Evolutionary conservation across 2,329 filamentous ascomycete species (phyloP).

Genomic region (Zasmidium citrigriseum): DNA sequence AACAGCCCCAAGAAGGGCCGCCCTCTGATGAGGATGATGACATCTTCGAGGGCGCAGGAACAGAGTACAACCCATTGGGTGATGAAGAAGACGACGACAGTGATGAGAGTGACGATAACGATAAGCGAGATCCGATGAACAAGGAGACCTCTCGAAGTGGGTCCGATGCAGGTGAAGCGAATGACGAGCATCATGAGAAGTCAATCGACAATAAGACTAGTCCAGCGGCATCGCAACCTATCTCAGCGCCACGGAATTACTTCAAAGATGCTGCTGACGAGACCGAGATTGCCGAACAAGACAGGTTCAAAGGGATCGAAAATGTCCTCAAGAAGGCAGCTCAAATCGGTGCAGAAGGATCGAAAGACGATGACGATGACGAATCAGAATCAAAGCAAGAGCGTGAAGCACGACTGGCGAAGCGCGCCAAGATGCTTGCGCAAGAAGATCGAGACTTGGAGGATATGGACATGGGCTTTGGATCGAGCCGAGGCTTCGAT

Average conservation of each 20-base stretch:
- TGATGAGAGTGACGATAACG: constrained; percentile 40
- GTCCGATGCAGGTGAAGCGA: background rate
- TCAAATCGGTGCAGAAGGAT: constrained; percentile 48
- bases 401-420: constrained; percentile 67
- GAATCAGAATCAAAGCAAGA: constrained; percentile 46
- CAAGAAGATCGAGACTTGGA: constrained; percentile 76
- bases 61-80: constrained; percentile 62
- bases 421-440: constrained; percentile 65
- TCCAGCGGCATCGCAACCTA: background rate
- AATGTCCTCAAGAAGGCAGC: constrained; percentile 70
- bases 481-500: constrained; percentile 81
- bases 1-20: constrained; percentile 5
- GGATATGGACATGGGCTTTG: constrained; percentile 94
- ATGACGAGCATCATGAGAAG: constrained; percentile 40
- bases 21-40: constrained; percentile 46
- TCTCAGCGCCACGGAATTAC: constrained; percentile 35
- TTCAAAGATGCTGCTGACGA: constrained; percentile 32
- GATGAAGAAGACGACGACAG: constrained; percentile 52
- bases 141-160: constrained; percentile 19
- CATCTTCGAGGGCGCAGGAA: constrained; percentile 63
- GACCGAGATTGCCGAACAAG: constrained; percentile 16
- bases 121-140: constrained; percentile 14
- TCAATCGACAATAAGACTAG: constrained; percentile 4
- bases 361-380: constrained; percentile 45
- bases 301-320: constrained; percentile 33